These are phyloP conservation scores for Apiospora marii DNA, from an alignment of 2,329 filamentous ascomycete species.

Conservation along the genomic window DNA sequence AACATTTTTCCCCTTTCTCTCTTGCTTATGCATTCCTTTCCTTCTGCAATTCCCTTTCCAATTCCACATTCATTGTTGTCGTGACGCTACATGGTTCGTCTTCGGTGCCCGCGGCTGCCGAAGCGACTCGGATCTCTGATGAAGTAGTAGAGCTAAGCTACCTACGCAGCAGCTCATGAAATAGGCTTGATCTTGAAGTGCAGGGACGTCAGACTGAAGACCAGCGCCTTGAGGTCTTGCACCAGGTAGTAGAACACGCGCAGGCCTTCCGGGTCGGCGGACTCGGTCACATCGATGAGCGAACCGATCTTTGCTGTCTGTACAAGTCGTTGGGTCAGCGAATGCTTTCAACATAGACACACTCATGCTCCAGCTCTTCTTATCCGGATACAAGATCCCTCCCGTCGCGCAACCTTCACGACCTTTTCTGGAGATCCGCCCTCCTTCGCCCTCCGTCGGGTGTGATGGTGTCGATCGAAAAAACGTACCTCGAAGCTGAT, in stretches of 20 bases:
- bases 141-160: background rate
- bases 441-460: background rate
- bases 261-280: slow-evolving; percentile 92
- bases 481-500: slow-evolving; percentile 90
- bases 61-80: background rate
- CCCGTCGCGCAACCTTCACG: too few species aligned
- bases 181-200: slow-evolving; percentile 97
- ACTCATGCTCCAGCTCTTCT: background rate
- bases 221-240: slow-evolving; percentile 93
- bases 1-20: background rate
- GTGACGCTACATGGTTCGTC: background rate
- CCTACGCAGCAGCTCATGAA: slow-evolving; percentile 45
- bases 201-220: slow-evolving; percentile 94
- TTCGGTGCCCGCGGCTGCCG: background rate
- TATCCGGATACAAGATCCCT: background rate
- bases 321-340: background rate
- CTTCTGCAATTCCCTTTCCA: background rate
- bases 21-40: too few species aligned
- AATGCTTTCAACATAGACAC: background rate
- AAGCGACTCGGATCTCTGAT: slow-evolving; percentile 16
- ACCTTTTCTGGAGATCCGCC: background rate
- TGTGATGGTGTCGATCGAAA: background rate
- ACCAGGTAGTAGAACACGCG: slow-evolving; percentile 99
- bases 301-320: slow-evolving; percentile 99
- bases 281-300: slow-evolving; percentile 94